A percentile compares a stretch with the other conserved stretches of the same genome.
Evolutionary conservation across 257 asterid genomes (phyloP).

Genomic region (Nicotiana undulata): DNA sequence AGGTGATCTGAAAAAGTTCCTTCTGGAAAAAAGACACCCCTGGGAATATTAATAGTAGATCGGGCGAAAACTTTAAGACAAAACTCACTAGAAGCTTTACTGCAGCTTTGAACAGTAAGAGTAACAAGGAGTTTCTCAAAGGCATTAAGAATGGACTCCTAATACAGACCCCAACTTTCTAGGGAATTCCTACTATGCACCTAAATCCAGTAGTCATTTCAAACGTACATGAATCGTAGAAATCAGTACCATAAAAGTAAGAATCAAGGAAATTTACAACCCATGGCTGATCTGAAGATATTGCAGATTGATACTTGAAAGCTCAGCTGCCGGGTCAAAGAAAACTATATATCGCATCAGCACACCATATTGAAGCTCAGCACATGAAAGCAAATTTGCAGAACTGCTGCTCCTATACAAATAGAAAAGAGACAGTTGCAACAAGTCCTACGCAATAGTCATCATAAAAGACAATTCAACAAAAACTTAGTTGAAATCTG

Average conservation of each 20-base stretch:
- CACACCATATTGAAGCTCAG: background rate
- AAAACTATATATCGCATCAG: background rate
- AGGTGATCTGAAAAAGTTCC: background rate
- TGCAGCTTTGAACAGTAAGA: background rate
- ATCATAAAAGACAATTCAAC: background rate
- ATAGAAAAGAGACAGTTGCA: background rate
- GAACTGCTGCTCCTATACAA: slow-evolving; percentile 1
- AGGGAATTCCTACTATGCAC: background rate
- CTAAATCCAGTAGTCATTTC: background rate
- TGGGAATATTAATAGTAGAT: background rate
- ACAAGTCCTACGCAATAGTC: background rate
- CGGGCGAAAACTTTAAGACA: background rate
- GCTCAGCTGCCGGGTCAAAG: background rate
- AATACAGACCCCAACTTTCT: slow-evolving; percentile 10
- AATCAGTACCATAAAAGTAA: background rate
- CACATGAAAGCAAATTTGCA: background rate
- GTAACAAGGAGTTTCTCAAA: background rate
- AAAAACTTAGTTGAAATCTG: background rate
- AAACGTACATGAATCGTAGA: background rate
- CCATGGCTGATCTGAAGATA: background rate
- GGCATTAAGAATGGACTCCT: background rate
- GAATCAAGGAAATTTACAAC: slow-evolving; percentile 3
- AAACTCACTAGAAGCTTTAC: background rate
- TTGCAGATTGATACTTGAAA: background rate
- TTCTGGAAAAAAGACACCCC: background rate